Evolutionary conservation across 306 rosid genomes (phyloP).

Genomic region (Glycine tomentella): DNA sequence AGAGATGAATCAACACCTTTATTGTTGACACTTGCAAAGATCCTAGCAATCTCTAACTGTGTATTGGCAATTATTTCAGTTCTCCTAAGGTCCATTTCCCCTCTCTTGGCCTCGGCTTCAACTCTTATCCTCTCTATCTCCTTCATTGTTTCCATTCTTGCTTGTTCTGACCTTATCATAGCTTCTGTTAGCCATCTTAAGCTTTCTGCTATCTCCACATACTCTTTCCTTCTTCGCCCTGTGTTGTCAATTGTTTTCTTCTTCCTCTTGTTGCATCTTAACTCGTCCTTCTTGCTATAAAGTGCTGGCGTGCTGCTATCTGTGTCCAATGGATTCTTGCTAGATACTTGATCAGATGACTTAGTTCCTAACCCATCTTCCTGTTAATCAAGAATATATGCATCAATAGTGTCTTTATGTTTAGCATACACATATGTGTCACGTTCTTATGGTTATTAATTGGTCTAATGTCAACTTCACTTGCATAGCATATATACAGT

Average conservation of each 20-base stretch:
- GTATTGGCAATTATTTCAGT: constrained; percentile 94
- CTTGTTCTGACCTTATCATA: constrained; percentile 82
- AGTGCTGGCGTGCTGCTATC: constrained; percentile 85
- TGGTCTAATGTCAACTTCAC: neutral
- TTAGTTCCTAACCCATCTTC: constrained; percentile 67
- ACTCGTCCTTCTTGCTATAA: constrained; percentile 65
- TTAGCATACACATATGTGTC: neutral
- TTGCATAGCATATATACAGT: neutral
- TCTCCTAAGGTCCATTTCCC: constrained; percentile 89
- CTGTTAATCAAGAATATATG: constrained; percentile 41
- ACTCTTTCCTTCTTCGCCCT: constrained; percentile 47
- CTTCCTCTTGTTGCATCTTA: constrained; percentile 59
- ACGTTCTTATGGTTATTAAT: neutral
- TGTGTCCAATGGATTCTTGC: constrained; percentile 67
- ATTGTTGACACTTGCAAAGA: constrained; percentile 74
- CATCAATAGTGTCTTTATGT: no score
- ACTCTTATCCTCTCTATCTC: constrained; percentile 93
- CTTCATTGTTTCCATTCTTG: constrained; percentile 85
- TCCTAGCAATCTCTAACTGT: constrained; percentile 91
- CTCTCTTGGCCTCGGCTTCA: constrained; percentile 94
- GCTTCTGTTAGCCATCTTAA: constrained; percentile 93
- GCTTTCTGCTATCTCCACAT: constrained; percentile 80
- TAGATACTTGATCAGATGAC: constrained; percentile 66
- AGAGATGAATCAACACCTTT: constrained; percentile 85
- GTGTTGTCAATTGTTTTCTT: constrained; percentile 32